These are phyloP conservation scores for Yamadazyma jaroonii DNA, from an alignment of 1,139 yeast species.

Conservation along the genomic window DNA sequence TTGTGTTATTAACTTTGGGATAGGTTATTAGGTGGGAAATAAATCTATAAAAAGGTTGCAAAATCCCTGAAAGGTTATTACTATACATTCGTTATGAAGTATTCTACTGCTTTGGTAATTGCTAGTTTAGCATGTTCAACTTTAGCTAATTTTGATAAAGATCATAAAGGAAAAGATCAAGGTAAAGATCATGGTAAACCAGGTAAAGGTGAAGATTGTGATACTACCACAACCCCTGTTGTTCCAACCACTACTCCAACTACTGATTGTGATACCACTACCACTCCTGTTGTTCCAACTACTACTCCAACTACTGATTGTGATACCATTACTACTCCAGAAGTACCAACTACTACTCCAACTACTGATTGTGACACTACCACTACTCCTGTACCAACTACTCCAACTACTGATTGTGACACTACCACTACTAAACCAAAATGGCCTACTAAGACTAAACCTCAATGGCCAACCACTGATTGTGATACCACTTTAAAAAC, in stretches of 20 bases:
- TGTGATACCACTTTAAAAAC: not conserved
- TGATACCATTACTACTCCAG: slow-evolving; percentile 17
- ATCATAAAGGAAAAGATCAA: not conserved
- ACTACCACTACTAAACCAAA: not conserved
- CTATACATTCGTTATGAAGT: slow-evolving; percentile 11
- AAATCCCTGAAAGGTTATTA: too few relatives aligned
- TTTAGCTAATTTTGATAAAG: slow-evolving; percentile 8
- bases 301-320: slow-evolving; percentile 11
- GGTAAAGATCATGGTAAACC: not conserved
- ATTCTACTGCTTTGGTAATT: slow-evolving; percentile 7
- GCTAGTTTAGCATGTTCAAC: slow-evolving; percentile 11
- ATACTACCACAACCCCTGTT: slow-evolving; percentile 14
- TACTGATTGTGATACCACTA: slow-evolving; percentile 19
- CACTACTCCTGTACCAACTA: slow-evolving; percentile 5
- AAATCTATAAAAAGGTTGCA: too few relatives aligned
- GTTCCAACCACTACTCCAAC: slow-evolving; percentile 5
- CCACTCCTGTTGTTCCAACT: slow-evolving; percentile 4
- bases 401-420: slow-evolving; percentile 3
- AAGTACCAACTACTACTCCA: slow-evolving; percentile 5
- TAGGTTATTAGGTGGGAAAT: too few relatives aligned
- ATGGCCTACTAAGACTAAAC: not conserved
- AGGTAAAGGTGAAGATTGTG: not conserved
- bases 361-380: slow-evolving; percentile 2
- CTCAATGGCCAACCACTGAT: slow-evolving; percentile 2
- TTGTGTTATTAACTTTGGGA: too few relatives aligned